phyloP scores from a whole-genome alignment of 148 eudicot species.

The Silene uniflora region DNA sequence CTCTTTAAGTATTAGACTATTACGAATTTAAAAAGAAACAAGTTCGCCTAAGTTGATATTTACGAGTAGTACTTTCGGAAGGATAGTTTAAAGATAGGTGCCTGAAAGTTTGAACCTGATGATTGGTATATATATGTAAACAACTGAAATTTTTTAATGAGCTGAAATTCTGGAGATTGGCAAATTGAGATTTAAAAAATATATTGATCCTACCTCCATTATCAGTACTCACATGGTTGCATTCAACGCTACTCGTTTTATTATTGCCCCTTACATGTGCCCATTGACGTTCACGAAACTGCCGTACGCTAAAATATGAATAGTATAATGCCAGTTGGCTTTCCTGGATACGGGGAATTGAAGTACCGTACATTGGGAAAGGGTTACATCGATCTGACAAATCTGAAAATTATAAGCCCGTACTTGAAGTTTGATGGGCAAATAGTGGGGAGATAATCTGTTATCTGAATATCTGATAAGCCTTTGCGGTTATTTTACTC shows the following conservation, averaged over 20 bases:
- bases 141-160: not conserved
- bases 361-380: conserved; percentile 13
- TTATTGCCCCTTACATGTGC: conserved; percentile 17
- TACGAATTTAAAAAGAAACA: not conserved
- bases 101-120: conserved; percentile 5
- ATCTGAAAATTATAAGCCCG: not conserved
- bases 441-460: not conserved
- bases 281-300: conserved; percentile 10
- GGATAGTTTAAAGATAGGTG: not conserved
- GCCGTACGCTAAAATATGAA: conserved; percentile 8
- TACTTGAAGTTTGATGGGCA: not conserved
- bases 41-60: not conserved
- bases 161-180: too few species aligned
- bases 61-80: not conserved
- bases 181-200: not conserved
- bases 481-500: not conserved
- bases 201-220: not conserved
- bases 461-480: not conserved
- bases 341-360: conserved; percentile 12
- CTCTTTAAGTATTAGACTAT: not conserved
- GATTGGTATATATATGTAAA: not conserved
- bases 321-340: conserved; percentile 7
- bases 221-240: conserved; percentile 10
- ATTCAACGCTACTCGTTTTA: not conserved
- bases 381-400: conserved; percentile 3